These are phyloP conservation scores for Agroathelia rolfsii DNA, from an alignment of 1,284 basidiomycete genomes.

Conservation along the genomic window DNA sequence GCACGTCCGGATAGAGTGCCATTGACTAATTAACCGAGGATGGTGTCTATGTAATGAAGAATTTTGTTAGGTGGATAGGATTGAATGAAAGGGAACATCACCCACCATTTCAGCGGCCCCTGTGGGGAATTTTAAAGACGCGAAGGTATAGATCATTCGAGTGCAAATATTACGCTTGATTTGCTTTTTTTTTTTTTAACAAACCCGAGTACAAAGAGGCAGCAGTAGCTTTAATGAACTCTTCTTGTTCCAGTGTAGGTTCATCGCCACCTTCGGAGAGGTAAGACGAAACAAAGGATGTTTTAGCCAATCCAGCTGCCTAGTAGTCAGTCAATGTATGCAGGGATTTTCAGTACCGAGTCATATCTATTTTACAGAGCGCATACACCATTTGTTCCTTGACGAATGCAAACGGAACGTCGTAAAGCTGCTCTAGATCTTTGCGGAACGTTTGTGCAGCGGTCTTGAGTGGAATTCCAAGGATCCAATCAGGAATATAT, in stretches of 20 bases:
- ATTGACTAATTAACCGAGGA: slow-evolving; percentile 5
- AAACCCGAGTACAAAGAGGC: slow-evolving; percentile 10
- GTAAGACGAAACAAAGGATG: slow-evolving; percentile 22
- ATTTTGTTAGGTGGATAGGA: not conserved
- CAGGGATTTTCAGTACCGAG: not conserved
- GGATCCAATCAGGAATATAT: slow-evolving; percentile 27
- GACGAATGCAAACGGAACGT: slow-evolving; percentile 24
- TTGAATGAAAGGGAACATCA: not conserved
- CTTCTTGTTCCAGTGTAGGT: slow-evolving; percentile 9
- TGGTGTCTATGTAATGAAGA: slow-evolving; percentile 5
- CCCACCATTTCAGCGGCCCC: slow-evolving; percentile 17
- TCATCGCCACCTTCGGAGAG: slow-evolving; percentile 16
- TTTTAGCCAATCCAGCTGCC: slow-evolving; percentile 11
- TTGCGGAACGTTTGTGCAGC: slow-evolving; percentile 19
- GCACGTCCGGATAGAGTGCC: slow-evolving; percentile 5
- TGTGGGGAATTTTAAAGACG: slow-evolving; percentile 16
- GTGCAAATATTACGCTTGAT: not conserved
- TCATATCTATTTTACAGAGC: too few species aligned
- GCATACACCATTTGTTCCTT: slow-evolving; percentile 20
- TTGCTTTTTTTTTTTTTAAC: slow-evolving; percentile 16
- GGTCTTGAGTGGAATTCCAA: slow-evolving; percentile 23
- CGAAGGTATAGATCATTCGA: slow-evolving; percentile 5
- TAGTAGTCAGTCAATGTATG: slow-evolving; percentile 7
- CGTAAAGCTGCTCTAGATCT: slow-evolving; percentile 22
- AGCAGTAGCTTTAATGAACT: slow-evolving; percentile 12